phyloP scores from a whole-genome alignment of 164 flowering plant genomes.

The Nelumbo lutea region DNA sequence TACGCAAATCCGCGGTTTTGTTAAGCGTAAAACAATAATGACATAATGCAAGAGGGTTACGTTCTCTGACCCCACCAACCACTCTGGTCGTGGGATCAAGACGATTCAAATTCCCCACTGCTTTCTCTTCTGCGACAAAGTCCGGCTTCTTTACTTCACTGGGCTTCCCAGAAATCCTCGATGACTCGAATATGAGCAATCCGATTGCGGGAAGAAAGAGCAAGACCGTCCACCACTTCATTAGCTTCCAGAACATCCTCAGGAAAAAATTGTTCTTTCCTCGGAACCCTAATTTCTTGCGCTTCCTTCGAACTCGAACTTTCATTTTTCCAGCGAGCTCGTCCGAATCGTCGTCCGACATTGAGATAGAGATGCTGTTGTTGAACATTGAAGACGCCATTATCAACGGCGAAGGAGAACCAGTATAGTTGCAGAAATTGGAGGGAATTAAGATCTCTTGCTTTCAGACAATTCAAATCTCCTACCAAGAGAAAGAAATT shows the following conservation, averaged over 20 bases:
- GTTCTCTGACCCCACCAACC: slow-evolving; percentile 53
- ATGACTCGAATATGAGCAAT: slow-evolving; percentile 46
- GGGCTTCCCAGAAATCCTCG: slow-evolving; percentile 32
- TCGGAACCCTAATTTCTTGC: slow-evolving; percentile 41
- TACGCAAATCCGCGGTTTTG: no score
- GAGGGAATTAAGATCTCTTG: no score
- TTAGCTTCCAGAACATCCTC: slow-evolving; percentile 25
- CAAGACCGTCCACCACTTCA: slow-evolving; percentile 52
- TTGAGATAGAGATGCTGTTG: slow-evolving; percentile 42
- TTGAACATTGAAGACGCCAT: slow-evolving; percentile 23
- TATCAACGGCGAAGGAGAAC: not conserved
- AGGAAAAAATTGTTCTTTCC: slow-evolving; percentile 28
- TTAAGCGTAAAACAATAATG: not conserved
- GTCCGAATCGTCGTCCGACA: slow-evolving; percentile 63
- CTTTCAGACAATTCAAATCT: no score
- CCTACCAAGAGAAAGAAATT: no score
- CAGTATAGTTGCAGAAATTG: not conserved
- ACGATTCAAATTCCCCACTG: slow-evolving; percentile 47
- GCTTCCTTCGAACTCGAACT: slow-evolving; percentile 50
- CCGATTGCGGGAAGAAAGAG: slow-evolving; percentile 38
- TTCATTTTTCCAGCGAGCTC: slow-evolving; percentile 36
- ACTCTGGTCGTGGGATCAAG: slow-evolving; percentile 43
- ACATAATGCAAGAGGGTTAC: slow-evolving; percentile 33
- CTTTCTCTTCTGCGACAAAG: slow-evolving; percentile 12
- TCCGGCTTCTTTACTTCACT: slow-evolving; percentile 10